Base-by-base conservation (phyloP, 2,329 filamentous ascomycete genomes). In the Aspergillus candidus region DNA sequence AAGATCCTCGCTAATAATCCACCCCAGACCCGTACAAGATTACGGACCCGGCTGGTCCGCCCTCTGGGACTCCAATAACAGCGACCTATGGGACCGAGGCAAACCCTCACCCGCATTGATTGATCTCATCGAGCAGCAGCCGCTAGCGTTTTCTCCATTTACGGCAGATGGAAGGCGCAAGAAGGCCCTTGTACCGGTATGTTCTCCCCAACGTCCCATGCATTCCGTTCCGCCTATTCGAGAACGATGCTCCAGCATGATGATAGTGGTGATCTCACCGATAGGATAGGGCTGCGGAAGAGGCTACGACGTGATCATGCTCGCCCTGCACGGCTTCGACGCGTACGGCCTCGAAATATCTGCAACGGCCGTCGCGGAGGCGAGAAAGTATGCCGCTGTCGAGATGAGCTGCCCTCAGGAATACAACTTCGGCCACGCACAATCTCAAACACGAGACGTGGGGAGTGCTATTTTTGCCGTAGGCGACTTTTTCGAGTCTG, bases 281-380 rank as follows among this genome's bases (percentile, higher is more conserved):
- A 10, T 13, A 40, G 15, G 22, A 11, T 36, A 62, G 60, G 59
- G 59, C n/a, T 64, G 62, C 41, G 62, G 61, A n/a, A 47, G 50
- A 29, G 62, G 62, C 6, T 64, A 65, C 36, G 62, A 65, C 27
- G 59, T 60, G 1, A 48, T 63, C 33, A 57, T 60, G 55, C 41
- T 65, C 3, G 58, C 59, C 8, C 44, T 63, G 2, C 61, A 64
- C 40, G 62, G 60, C 1, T 63, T 61, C 27, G 57, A 63, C 29
- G 58, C 46, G 1, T 57, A 51, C 33, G 60, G 61, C 0, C 52
- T 65, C 2, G 61, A 65, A 13, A 53, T 63, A 14, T 63, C 61
- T 0, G 35, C 43, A 4, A 61, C 48, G 1, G 60, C 49, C 2
- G 50, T 64, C 4, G 35, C 46, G 4, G 48, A 39, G 11, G 60